phyloP scores from a whole-genome alignment of 139 green algal species.

The Dunaliella primolecta region DNA sequence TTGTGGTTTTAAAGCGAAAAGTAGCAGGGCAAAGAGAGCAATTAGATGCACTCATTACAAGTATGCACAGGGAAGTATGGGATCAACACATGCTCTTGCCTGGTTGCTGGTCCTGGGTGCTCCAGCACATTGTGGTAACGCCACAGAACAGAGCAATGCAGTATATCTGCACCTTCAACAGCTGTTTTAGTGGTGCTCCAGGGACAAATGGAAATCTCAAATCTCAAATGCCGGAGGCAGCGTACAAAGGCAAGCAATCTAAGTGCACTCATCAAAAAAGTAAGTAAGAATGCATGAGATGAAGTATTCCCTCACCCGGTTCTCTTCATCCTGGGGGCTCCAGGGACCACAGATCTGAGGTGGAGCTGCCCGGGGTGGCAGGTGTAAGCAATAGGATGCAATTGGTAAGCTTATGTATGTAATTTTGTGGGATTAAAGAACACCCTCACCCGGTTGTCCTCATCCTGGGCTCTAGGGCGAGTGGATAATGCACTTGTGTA shows the following conservation, averaged over 20 bases:
- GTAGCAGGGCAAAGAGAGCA: too few species aligned
- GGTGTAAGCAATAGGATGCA: neutral
- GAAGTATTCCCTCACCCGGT: neutral
- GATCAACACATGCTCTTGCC: too few species aligned
- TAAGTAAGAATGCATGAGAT: neutral
- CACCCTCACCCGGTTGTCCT: neutral
- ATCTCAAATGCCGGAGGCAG: too few species aligned
- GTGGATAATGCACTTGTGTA: neutral
- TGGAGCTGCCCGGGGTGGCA: neutral
- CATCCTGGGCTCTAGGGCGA: neutral
- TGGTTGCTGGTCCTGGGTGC: too few species aligned
- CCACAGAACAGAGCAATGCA: neutral
- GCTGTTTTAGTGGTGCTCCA: neutral
- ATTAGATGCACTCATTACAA: too few species aligned
- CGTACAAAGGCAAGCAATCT: neutral
- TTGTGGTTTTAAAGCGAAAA: too few species aligned
- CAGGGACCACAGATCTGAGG: neutral
- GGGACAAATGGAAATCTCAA: neutral
- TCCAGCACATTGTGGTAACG: too few species aligned
- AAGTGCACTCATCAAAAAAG: neutral
- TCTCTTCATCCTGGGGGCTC: neutral
- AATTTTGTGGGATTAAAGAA: too few species aligned
- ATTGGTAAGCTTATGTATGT: too few species aligned
- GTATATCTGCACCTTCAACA: neutral
- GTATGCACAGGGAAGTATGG: too few species aligned